A percentile compares a stretch with the other conserved stretches of the same genome.
Conservation (phyloP, 2,329 filamentous ascomycete species). For the Pseudofabraea citricarpa region DNA sequence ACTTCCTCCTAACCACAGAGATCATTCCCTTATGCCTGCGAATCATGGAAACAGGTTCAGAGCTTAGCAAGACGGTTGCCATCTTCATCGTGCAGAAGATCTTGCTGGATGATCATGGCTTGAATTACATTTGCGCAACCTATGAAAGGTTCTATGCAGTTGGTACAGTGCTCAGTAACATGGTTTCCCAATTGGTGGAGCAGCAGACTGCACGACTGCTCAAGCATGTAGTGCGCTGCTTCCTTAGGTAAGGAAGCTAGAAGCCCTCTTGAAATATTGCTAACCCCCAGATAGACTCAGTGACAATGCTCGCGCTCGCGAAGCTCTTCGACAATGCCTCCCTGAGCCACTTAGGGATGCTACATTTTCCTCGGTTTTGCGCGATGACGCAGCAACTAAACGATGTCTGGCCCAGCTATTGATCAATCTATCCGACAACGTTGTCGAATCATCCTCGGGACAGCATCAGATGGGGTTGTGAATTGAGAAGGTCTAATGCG, state of each 20-base stretch:
- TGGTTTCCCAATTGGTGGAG: constrained; percentile 96
- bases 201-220: constrained; percentile 93
- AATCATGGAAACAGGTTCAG: constrained; percentile 98
- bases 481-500: constrained; percentile 8
- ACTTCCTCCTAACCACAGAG: constrained; percentile 96
- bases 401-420: constrained; percentile 94
- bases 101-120: constrained; percentile 87
- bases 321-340: constrained; percentile 91
- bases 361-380: constrained; percentile 92
- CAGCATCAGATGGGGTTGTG: constrained; percentile 26
- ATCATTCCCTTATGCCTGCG: constrained; percentile 96
- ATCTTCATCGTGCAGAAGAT: constrained; percentile 99
- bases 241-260: constrained; percentile 66
- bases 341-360: constrained; percentile 98
- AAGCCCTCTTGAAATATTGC: neutral
- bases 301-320: constrained; percentile 91
- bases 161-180: constrained; percentile 94
- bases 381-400: constrained; percentile 96
- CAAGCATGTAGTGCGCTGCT: constrained; percentile 97
- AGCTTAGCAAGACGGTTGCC: constrained; percentile 96
- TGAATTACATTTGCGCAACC: constrained; percentile 97
- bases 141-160: constrained; percentile 99
- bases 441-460: constrained; percentile 40
- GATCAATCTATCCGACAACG: constrained; percentile 91
- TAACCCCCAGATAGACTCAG: constrained; percentile 58